These are phyloP conservation scores for Geosmithia putterillii DNA, from an alignment of 2,329 filamentous ascomycete species.

Conservation along the genomic window DNA sequence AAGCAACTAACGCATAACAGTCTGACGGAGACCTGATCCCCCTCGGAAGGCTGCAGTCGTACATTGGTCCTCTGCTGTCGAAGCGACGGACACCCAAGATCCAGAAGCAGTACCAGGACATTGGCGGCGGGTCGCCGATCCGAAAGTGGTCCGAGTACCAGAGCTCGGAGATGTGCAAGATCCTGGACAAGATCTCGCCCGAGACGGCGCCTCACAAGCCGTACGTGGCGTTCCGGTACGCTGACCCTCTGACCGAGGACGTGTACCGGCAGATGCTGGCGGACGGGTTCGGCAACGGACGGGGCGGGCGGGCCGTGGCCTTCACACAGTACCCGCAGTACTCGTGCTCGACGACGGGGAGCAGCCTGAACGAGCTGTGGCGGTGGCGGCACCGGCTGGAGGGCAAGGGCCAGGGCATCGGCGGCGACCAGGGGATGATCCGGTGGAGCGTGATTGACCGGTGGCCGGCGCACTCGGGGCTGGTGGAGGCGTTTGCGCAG, in stretches of 20 bases:
- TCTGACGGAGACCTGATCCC: conserved; percentile 91
- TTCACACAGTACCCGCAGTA: conserved; percentile 99
- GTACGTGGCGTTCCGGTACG: conserved; percentile 95
- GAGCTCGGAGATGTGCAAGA: conserved; percentile 90
- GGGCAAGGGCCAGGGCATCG: conserved; percentile 37
- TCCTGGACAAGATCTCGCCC: conserved; percentile 80
- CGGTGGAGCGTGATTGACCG: conserved; percentile 96
- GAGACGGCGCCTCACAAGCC: conserved; percentile 94
- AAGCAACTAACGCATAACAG: conserved; percentile 36
- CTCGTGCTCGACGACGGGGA: conserved; percentile 93
- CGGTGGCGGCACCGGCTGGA: conserved; percentile 88
- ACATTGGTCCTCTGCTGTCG: conserved; percentile 81
- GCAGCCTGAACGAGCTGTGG: conserved; percentile 93
- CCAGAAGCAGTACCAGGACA: conserved; percentile 85
- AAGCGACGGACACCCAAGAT: conserved; percentile 89
- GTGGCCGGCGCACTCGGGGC: conserved; percentile 83
- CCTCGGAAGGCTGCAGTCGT: conserved; percentile 81
- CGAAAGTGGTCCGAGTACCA: conserved; percentile 97
- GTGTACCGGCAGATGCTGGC: conserved; percentile 75
- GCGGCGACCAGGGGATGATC: conserved; percentile 53
- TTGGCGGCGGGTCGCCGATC: conserved; percentile 95
- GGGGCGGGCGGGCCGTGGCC: conserved; percentile 84
- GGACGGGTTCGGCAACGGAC: conserved; percentile 83
- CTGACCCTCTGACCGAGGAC: conserved; percentile 83
- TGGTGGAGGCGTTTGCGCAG: conserved; percentile 83